Evolutionary conservation across 73 alveolate species (phyloP).

Genomic region (Blepharisma japonicum): DNA sequence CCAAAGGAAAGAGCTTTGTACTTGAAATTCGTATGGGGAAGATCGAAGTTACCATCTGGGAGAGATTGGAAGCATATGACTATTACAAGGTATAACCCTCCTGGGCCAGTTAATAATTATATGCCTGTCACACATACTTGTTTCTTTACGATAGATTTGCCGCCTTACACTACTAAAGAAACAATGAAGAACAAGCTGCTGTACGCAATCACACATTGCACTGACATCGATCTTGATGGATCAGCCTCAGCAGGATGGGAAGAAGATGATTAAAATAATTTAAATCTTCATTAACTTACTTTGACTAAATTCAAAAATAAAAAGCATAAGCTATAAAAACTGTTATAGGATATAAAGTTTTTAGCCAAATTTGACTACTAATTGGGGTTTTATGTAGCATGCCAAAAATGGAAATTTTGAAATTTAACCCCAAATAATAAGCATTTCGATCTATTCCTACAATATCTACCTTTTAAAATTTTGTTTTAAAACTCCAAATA

Average conservation of each 20-base stretch:
- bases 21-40: constrained; percentile 87
- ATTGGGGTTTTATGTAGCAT: too few relatives aligned
- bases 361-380: too few relatives aligned
- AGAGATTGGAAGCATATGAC: constrained; percentile 55
- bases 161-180: constrained; percentile 73
- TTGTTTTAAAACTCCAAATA: too few relatives aligned
- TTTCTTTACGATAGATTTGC: constrained; percentile 75
- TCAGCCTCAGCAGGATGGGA: constrained; percentile 71
- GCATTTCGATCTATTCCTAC: too few relatives aligned
- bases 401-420: too few relatives aligned
- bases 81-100: constrained; percentile 37
- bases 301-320: too few relatives aligned
- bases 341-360: too few relatives aligned
- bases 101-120: constrained; percentile 55
- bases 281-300: too few relatives aligned
- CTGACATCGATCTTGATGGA: constrained; percentile 82
- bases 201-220: constrained; percentile 85
- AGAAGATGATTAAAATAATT: constrained; percentile 63
- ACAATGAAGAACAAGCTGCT: constrained; percentile 59
- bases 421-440: too few relatives aligned
- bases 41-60: constrained; percentile 76
- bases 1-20: constrained; percentile 73
- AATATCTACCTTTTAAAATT: too few relatives aligned
- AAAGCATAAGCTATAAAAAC: too few relatives aligned
- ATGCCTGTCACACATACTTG: constrained; percentile 83